Evolutionary conservation across 306 rosid species (phyloP), one percentile per base, ranked within the genome.

Genomic region (Gastrolobium bilobum): DNA sequence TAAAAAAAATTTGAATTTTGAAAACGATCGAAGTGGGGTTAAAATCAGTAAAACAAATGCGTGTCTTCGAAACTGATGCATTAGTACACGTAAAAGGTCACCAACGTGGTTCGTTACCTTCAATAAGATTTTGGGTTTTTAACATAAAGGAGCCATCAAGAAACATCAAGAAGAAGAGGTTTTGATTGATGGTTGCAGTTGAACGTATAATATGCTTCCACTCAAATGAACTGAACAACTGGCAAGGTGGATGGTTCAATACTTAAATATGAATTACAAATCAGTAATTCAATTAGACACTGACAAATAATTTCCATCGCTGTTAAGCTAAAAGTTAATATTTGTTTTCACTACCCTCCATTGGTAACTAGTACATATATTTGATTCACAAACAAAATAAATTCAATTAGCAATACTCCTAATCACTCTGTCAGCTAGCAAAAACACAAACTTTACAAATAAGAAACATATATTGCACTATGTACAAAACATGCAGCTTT

Each of bases 381-480:
- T n/a, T 31, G 50, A 39, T 74, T 75, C 71, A 82, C 84, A 40
- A 64, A 77, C 57, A 44, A 61, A 75, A 61, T 52, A 42, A 48
- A 79, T 73, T 46, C 52, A 84, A 75, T 73, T 33, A 71, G 66
- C 78, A 69, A 47, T 37, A 79, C 61, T 81, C 73, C 72, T 75
- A 67, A 57, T 44, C 15, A 52, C 64, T 13, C 34, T 63, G 39
- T 63, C 77, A 74, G 33, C 79, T 67, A 74, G 26, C 71, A 79
- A 63, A 78, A 79, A 80, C 81, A 76, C 44, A 59, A 54, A 56
- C 86, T 62, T 44, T 52, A 81, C 88, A 84, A 64, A 66, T 52
- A 71, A 31, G 1, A 61, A 38, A 58, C 61, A 83, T 33, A 57
- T 69, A 52, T 6, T 51, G 33, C 75, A 78, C 0, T 78, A 40